A percentile compares a stretch with the other conserved stretches of the same genome.
phyloP scores from a whole-genome alignment of 1,284 basidiomycete species.

The Boletus semigastroideus region DNA sequence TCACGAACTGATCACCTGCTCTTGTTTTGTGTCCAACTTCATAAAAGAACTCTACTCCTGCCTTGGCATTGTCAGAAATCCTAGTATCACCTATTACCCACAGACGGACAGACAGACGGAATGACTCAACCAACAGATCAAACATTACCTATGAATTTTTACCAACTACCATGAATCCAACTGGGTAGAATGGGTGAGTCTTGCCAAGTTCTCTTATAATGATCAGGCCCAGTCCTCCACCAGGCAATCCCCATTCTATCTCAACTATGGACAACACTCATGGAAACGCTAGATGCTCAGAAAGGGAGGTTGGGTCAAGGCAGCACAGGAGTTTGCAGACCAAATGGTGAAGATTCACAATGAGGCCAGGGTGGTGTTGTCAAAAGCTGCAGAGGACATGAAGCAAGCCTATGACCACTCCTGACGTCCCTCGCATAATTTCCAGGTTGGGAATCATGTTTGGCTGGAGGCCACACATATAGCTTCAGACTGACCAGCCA shows the following conservation, averaged over 20 bases:
- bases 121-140: constrained; percentile 40
- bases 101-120: constrained; percentile 19
- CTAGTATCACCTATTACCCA: constrained; percentile 16
- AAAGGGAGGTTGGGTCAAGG: not conserved
- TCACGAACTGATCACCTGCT: constrained; percentile 32
- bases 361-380: constrained; percentile 17
- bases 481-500: not conserved
- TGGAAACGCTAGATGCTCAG: constrained; percentile 18
- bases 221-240: not conserved
- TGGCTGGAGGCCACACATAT: not conserved
- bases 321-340: constrained; percentile 7
- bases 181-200: constrained; percentile 2
- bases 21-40: not conserved
- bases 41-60: not conserved
- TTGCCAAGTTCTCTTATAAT: constrained; percentile 5
- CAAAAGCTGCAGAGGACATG: constrained; percentile 8
- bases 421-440: rapidly evolving
- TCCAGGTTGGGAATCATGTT: too few relatives aligned
- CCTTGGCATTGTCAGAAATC: not conserved
- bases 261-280: constrained; percentile 23
- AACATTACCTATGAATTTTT: constrained; percentile 38
- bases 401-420: not conserved
- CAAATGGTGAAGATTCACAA: constrained; percentile 9
- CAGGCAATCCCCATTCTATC: not conserved
- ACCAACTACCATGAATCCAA: constrained; percentile 1